Conservation (phyloP, 2,329 filamentous ascomycete species). For the Botrytis byssoidea region DNA sequence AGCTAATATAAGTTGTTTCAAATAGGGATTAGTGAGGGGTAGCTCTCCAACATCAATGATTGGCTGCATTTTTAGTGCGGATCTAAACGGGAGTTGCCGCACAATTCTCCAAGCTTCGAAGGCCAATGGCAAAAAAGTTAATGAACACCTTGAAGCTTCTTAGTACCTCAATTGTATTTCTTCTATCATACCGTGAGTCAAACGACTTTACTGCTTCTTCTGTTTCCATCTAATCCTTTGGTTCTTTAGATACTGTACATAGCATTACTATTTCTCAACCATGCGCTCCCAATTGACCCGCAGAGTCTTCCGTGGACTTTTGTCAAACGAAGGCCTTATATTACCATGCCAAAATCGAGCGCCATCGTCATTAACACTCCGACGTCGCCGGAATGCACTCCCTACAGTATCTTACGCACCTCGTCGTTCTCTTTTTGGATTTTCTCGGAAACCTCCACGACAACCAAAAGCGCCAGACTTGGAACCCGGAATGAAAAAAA, state of each 20-base stretch:
- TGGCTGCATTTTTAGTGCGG: not conserved
- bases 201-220: not conserved
- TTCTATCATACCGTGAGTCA: not conserved
- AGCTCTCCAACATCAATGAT: not conserved
- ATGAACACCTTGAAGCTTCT: conserved; percentile 8
- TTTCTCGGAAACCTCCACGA: conserved; percentile 60
- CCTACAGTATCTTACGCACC: conserved; percentile 37
- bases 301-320: conserved; percentile 56
- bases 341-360: conserved; percentile 38
- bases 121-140: conserved; percentile 1
- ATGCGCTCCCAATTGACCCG: conserved; percentile 63
- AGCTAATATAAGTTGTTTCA: not conserved
- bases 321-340: conserved; percentile 48
- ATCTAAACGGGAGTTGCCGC: conserved; percentile 20
- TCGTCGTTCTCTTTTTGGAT: conserved; percentile 51
- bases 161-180: conserved; percentile 1
- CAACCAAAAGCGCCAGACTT: conserved; percentile 60
- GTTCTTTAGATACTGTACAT: conserved; percentile 23
- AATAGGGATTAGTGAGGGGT: conserved; percentile 15
- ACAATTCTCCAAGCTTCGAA: conserved; percentile 12
- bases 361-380: conserved; percentile 33
- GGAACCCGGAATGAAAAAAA: conserved; percentile 68
- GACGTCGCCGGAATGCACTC: conserved; percentile 25
- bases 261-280: conserved; percentile 23
- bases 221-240: not conserved